Percentiles rank a stretch among this genome's conserved stretches.
Conservation (phyloP, 2,329 filamentous ascomycete species). For the Cercospora canescens region DNA sequence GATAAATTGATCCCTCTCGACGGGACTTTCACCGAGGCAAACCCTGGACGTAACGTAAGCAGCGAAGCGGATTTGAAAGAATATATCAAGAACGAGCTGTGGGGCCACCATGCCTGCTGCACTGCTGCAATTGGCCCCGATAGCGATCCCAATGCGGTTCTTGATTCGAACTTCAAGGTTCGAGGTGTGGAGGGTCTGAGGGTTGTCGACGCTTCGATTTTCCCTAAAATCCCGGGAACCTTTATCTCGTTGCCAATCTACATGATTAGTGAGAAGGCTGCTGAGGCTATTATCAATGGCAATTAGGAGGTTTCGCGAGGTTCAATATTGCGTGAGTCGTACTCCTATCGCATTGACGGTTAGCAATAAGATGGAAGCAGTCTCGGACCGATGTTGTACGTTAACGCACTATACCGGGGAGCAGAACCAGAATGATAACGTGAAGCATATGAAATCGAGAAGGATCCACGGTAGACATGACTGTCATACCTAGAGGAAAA, state of each 20-base stretch:
- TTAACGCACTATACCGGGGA: no score
- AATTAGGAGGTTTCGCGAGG: background rate
- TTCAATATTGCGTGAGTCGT: background rate
- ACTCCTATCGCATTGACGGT: background rate
- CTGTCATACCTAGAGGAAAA: no score
- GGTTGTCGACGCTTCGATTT: slow-evolving; percentile 63
- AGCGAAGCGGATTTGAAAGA: slow-evolving; percentile 48
- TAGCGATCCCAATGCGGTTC: slow-evolving; percentile 55
- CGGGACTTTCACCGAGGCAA: slow-evolving; percentile 45
- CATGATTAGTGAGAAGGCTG: slow-evolving; percentile 63
- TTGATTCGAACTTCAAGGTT: slow-evolving; percentile 60
- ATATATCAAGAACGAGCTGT: slow-evolving; percentile 52
- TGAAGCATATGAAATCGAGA: no score
- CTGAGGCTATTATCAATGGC: slow-evolving; percentile 52
- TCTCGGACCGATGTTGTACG: background rate
- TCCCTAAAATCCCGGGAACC: slow-evolving; percentile 57
- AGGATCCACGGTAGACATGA: no score
- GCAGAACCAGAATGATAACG: no score
- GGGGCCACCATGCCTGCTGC: slow-evolving; percentile 60
- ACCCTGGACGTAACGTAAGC: slow-evolving; percentile 43
- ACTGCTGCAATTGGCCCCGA: slow-evolving; percentile 58
- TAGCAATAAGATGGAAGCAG: background rate
- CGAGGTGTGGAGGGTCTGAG: slow-evolving; percentile 56
- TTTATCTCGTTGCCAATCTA: slow-evolving; percentile 55
- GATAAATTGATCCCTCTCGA: slow-evolving; percentile 43